Percentiles rank a stretch among this genome's conserved stretches.
Evolutionary conservation across 768 basidiomycete genomes (phyloP).

Genomic region (Boletus reticuloceps): DNA sequence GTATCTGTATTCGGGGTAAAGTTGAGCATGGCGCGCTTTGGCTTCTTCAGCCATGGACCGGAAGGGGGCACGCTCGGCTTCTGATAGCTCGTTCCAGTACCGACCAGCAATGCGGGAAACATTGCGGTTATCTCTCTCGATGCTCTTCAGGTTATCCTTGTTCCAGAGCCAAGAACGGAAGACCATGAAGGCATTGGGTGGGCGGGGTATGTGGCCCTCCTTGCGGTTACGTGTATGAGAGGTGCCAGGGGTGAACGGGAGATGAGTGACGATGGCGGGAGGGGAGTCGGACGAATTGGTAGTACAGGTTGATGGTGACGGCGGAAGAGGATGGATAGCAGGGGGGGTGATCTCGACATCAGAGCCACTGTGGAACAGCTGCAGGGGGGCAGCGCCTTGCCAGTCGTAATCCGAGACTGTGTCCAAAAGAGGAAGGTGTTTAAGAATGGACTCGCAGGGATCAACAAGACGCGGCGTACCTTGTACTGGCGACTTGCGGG

Average conservation of each 20-base stretch:
- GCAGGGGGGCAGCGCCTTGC: slow-evolving; percentile 22
- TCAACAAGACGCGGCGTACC: slow-evolving; percentile 25
- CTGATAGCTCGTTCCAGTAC: slow-evolving; percentile 59
- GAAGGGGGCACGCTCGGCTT: slow-evolving; percentile 47
- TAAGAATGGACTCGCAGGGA: slow-evolving; percentile 28
- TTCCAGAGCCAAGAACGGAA: slow-evolving; percentile 69
- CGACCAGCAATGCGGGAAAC: slow-evolving; percentile 69
- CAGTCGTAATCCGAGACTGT: slow-evolving; percentile 29
- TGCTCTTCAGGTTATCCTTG: slow-evolving; percentile 44
- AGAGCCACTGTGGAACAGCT: slow-evolving; percentile 20
- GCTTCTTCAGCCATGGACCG: slow-evolving; percentile 44
- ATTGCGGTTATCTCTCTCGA: slow-evolving; percentile 69
- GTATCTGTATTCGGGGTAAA: slow-evolving; percentile 64
- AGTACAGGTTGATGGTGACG: slow-evolving; percentile 20
- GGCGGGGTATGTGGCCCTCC: slow-evolving; percentile 63
- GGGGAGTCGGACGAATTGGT: slow-evolving; percentile 15
- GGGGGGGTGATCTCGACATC: slow-evolving; percentile 8
- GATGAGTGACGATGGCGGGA: slow-evolving; percentile 22
- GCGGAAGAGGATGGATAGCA: slow-evolving; percentile 5
- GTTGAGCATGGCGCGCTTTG: slow-evolving; percentile 44
- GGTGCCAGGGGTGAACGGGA: slow-evolving; percentile 30
- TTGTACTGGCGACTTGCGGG: slow-evolving; percentile 37
- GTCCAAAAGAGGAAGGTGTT: slow-evolving; percentile 35
- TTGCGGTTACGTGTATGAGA: slow-evolving; percentile 42
- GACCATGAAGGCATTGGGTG: slow-evolving; percentile 84